Conservation (phyloP, 768 basidiomycete genomes). For the Boletus reticuloceps region DNA sequence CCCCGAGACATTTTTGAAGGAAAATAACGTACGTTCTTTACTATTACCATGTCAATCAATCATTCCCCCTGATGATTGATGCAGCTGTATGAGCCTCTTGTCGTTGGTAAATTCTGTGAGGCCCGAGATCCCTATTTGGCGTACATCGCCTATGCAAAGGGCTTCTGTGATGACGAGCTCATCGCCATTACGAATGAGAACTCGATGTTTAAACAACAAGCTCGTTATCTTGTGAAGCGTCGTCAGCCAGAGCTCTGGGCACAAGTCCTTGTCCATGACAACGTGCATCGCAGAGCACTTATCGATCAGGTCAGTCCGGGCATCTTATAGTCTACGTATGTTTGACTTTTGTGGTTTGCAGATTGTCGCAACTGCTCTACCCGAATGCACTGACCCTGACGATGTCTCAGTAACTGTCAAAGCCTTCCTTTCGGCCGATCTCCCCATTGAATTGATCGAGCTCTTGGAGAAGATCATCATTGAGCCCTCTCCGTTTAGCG, state of each 20-base stretch:
- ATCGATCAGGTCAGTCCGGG: slow-evolving; percentile 79
- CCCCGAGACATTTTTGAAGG: slow-evolving; percentile 96
- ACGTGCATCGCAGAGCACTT: slow-evolving; percentile 87
- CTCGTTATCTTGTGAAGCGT: slow-evolving; percentile 95
- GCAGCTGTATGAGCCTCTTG: slow-evolving; percentile 92
- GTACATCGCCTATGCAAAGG: slow-evolving; percentile 99
- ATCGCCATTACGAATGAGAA: slow-evolving; percentile 98
- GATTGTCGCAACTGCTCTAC: slow-evolving; percentile 92
- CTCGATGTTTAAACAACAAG: slow-evolving; percentile 99
- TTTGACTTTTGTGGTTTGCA: slow-evolving; percentile 26
- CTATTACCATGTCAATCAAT: neutral
- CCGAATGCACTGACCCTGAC: slow-evolving; percentile 96
- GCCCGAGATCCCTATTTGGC: slow-evolving; percentile 97
- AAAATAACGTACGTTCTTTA: slow-evolving; percentile 78
- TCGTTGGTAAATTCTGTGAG: slow-evolving; percentile 99
- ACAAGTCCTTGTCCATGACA: slow-evolving; percentile 87
- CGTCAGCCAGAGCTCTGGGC: slow-evolving; percentile 95
- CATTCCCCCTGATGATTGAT: slow-evolving; percentile 9
- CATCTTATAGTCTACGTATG: neutral
- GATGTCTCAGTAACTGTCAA: slow-evolving; percentile 99
- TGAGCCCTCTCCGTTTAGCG: slow-evolving; percentile 95
- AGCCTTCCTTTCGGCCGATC: slow-evolving; percentile 95
- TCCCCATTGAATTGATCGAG: slow-evolving; percentile 96
- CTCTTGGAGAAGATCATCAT: slow-evolving; percentile 98
- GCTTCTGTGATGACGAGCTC: slow-evolving; percentile 97